These are phyloP conservation scores for Arabidopsis hybrid DNA, from an alignment of 441 rosid species.

Conservation along the genomic window DNA sequence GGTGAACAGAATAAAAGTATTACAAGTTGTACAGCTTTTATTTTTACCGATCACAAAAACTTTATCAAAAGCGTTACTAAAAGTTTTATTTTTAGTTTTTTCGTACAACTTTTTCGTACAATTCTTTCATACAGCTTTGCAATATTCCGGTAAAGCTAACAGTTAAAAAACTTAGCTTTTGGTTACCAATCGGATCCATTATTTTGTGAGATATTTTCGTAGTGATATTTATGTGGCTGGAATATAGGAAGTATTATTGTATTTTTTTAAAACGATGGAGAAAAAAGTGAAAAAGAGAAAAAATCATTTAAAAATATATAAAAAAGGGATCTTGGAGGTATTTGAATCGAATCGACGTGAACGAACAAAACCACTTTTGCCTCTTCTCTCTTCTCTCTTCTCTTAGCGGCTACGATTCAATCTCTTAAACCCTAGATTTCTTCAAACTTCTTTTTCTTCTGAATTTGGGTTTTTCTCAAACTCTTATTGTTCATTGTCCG, in stretches of 20 bases:
- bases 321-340: slow-evolving; percentile 45
- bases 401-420: slow-evolving; percentile 27
- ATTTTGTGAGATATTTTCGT: background rate
- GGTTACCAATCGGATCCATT: too few species aligned
- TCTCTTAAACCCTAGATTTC: slow-evolving; percentile 48
- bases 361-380: slow-evolving; percentile 55
- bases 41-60: too few species aligned
- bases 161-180: too few species aligned
- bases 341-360: slow-evolving; percentile 56
- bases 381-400: slow-evolving; percentile 44
- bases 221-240: background rate
- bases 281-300: background rate
- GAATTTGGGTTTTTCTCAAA: slow-evolving; percentile 44
- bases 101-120: too few species aligned
- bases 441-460: slow-evolving; percentile 27
- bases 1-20: too few species aligned
- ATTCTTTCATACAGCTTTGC: too few species aligned
- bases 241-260: background rate
- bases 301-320: background rate
- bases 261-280: background rate
- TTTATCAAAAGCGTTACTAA: too few species aligned
- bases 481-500: background rate
- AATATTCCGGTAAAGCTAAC: too few species aligned
- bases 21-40: too few species aligned
- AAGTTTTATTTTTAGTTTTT: too few species aligned